These are phyloP conservation scores for Colletotrichum echinochloae DNA, from an alignment of 2,329 filamentous ascomycete species.

Conservation along the genomic window DNA sequence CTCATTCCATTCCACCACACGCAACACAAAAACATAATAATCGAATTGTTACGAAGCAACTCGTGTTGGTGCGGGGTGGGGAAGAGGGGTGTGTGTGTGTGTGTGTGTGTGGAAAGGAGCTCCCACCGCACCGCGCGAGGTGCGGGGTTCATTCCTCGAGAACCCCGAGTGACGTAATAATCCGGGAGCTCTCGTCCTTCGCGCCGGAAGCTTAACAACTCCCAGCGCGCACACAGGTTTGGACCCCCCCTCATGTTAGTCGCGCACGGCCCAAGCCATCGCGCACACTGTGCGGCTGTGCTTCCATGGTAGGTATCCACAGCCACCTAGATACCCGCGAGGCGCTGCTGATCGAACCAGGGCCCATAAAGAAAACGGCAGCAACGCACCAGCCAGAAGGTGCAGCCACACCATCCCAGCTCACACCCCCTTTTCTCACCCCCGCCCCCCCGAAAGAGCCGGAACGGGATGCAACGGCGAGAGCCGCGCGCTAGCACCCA, in stretches of 20 bases:
- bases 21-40: neutral
- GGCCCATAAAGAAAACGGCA: neutral
- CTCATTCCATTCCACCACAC: neutral
- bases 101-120: neutral
- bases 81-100: too few species aligned
- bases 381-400: neutral
- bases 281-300: constrained; percentile 14
- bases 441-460: constrained; percentile 28
- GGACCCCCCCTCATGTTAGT: neutral
- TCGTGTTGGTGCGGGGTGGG: neutral
- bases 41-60: neutral
- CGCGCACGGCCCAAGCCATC: neutral
- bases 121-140: constrained; percentile 1
- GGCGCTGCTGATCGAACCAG: neutral
- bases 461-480: constrained; percentile 42
- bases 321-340: neutral
- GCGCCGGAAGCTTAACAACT: constrained; percentile 10
- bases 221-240: neutral
- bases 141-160: constrained; percentile 22
- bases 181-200: constrained; percentile 3
- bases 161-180: constrained; percentile 28
- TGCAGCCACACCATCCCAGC: constrained; percentile 6
- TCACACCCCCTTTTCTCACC: neutral
- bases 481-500: constrained; percentile 34
- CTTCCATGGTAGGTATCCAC: neutral